Evolutionary conservation across 345 rosid genomes (phyloP), one percentile per base, ranked within the genome.

Genomic region (Linum tenue): DNA sequence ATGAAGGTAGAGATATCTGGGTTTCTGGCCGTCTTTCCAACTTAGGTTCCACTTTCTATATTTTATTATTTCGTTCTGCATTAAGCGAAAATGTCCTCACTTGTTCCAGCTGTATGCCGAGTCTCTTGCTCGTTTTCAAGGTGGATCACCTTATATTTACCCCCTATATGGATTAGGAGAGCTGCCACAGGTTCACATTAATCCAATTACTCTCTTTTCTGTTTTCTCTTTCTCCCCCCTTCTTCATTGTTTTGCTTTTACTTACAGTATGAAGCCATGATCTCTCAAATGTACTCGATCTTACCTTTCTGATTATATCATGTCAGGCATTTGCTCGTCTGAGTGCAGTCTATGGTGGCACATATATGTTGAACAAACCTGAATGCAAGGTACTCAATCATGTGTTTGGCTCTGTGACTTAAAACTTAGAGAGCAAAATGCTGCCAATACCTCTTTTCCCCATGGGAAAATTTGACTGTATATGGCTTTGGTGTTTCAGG

Each of bases 321-420:
- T 70, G 14, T 60, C 71, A 94, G 96, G 99, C 91, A 70, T 94
- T 94, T 83, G 97, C 99, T 71, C 83, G 97, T 48, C 99, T 90
- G 76, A 90, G 96, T 78, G 96, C 97, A 73, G 97, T 90, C 59
- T 88, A 86, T 80, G 99, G 99, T 73, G 99, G 97, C 63, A 94
- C 95, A 0, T 94, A 94, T 70, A 94, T 94, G 99, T 73, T 94
- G 80, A 86, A 88, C 73, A 94, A 94, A 78, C 96, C 87, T 31
- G 96, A 88, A 78, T 94, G 99, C 82, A 90, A 85, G 90, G 99
- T 90, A 69, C 58, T 55, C 64, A 7, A 14, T 5, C 22, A 16
- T 57, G 60, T 5, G 2, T 9, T 17, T 41, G 50, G 43, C 8
- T 22, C 31, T 50, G 59, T 55, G 37, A 40, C 55, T 51, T 39